Base-by-base conservation (phyloP, 2,329 filamentous ascomycete species). In the Fusarium odoratissimum region DNA sequence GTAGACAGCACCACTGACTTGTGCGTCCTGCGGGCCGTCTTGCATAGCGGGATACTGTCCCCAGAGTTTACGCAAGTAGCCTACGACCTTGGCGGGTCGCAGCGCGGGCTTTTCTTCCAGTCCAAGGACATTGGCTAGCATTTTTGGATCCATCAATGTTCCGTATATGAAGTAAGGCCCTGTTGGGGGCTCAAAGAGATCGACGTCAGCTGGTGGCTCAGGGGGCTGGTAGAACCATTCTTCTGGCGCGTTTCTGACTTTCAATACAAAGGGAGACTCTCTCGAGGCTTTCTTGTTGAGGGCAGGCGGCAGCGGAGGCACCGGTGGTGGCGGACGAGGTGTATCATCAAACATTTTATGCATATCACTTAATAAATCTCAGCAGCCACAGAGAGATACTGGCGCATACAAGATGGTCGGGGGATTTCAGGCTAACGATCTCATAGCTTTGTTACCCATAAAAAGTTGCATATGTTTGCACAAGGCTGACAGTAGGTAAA, bases 161-260 rank as follows among this genome's bases (percentile, higher is more conserved):
- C 64, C 61, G 19, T 67, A 67, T 4, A 67, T 38, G 5, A 67
- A 67, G 38, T 66, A 66, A 1, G 64, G 61, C 4, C 64, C 61
- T 23, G 8, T 41, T 0, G 51, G 61, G 7, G 17, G 23, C 14
- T 60, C 38, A 5, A 31, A n/a, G 33, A 37, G 28, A 13, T 66
- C 33, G n/a, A 3, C 21, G 2, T 16, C 51, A 0, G 8, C 16
- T 3, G 21, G 11, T n/a, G 28, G 33, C 4, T 16, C 6, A 1
- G 17, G 3, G 10, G 44, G 23, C 2, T 10, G 13, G 16, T 66
- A 52, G 12, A 67, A 52, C 13, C 61, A 60, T 11, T 46, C 28
- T 28, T 45, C 38, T 13, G 44, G 33, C 0, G 21, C 12, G 1
- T 11, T 28, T 19, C 14, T 67, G 8, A 60, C 35, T 3, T 17